Evolutionary conservation across 768 basidiomycete species (phyloP).

Genomic region (Asterophora parasitica): DNA sequence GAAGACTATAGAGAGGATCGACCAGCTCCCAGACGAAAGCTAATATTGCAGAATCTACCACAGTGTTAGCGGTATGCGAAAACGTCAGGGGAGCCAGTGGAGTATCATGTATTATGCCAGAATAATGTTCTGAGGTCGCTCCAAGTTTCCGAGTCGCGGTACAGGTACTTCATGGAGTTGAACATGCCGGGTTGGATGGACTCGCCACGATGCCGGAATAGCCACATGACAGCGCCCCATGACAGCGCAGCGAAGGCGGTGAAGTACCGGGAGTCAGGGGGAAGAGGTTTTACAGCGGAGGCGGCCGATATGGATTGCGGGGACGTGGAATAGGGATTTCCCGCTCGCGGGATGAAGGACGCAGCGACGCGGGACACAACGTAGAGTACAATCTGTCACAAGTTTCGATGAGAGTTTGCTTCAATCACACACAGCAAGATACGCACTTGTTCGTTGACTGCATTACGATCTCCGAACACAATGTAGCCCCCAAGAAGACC

Average conservation of each 20-base stretch:
- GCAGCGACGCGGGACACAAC: constrained; percentile 90
- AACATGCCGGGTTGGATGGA: constrained; percentile 97
- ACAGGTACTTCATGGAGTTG: constrained; percentile 93
- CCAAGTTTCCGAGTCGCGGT: constrained; percentile 91
- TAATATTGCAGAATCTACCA: constrained; percentile 12
- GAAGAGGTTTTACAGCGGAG: constrained; percentile 58
- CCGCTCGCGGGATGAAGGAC: constrained; percentile 82
- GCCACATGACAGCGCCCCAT: constrained; percentile 97
- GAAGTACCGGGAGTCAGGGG: constrained; percentile 83
- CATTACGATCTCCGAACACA: constrained; percentile 80
- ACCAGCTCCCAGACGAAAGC: constrained; percentile 34
- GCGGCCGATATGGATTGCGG: constrained; percentile 35
- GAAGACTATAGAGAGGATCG: constrained; percentile 46
- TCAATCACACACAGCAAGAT: background rate
- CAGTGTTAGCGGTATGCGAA: background rate
- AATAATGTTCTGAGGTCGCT: constrained; percentile 74
- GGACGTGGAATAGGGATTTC: constrained; percentile 45
- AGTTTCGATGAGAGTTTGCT: constrained; percentile 1
- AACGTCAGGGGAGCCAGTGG: constrained; percentile 2
- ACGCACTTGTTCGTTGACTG: constrained; percentile 88
- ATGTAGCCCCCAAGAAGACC: constrained; percentile 90
- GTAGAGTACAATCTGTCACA: constrained; percentile 85
- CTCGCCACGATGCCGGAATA: constrained; percentile 83
- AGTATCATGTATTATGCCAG: constrained; percentile 79
- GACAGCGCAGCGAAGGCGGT: constrained; percentile 80